Evolutionary conservation across 73 alveolate species (phyloP).

Genomic region (Paramecium sonneborni): DNA sequence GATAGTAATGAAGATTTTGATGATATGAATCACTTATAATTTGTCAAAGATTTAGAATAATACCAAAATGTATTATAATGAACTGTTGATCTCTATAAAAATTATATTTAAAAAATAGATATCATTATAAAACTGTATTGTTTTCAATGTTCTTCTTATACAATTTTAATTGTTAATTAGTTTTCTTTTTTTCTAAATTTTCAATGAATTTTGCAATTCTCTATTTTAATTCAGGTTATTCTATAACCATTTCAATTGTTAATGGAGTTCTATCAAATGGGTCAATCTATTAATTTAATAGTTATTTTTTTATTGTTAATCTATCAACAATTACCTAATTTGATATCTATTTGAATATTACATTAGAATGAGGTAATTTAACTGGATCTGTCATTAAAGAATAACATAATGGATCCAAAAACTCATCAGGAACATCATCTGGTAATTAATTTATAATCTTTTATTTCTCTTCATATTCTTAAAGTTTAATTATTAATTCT

Average conservation of each 20-base stretch:
- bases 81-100: background rate
- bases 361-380: constrained; percentile 47
- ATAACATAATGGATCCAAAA: background rate
- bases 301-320: background rate
- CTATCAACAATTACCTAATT: constrained; percentile 36
- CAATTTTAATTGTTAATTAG: background rate
- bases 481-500: background rate
- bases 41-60: background rate
- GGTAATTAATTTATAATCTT: background rate
- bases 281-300: background rate
- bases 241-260: constrained; percentile 21
- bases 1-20: background rate
- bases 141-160: background rate
- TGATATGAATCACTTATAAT: background rate
- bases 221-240: constrained; percentile 32
- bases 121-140: too few relatives aligned
- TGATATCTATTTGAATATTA: background rate
- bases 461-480: constrained; percentile 34
- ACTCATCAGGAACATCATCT: background rate
- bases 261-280: constrained; percentile 50
- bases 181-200: background rate
- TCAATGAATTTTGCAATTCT: background rate
- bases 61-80: background rate
- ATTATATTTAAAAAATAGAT: too few relatives aligned
- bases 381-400: constrained; percentile 53